phyloP scores from a whole-genome alignment of 495 filamentous ascomycete species.

The Xylaria castorea region DNA sequence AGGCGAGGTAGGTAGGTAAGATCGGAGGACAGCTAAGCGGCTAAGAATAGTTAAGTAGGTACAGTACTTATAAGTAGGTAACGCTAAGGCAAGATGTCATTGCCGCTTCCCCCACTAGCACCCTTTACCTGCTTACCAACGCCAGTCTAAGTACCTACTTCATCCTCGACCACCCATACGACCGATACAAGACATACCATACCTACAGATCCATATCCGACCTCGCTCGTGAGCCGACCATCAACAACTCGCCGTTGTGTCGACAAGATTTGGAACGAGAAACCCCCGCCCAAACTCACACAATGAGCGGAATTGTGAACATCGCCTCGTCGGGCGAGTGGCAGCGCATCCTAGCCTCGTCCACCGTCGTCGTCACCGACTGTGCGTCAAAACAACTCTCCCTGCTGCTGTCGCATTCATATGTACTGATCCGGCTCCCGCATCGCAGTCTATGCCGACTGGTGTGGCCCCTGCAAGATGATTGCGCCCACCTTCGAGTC shows the following conservation, averaged over 20 bases:
- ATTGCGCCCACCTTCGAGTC: conserved; percentile 70
- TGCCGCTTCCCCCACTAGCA: not conserved
- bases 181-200: not conserved
- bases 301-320: conserved; percentile 39
- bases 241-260: not conserved
- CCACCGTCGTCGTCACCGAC: conserved; percentile 54
- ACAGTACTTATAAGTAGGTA: not conserved
- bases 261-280: not conserved
- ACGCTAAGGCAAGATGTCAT: conserved; percentile 23
- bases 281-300: not conserved
- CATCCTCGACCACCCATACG: conserved; percentile 16
- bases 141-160: conserved; percentile 15
- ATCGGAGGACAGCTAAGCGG: not conserved
- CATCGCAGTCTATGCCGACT: conserved; percentile 65
- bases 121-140: not conserved
- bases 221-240: not conserved
- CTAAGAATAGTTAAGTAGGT: too few relatives aligned
- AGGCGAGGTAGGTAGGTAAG: too few relatives aligned
- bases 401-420: conserved; percentile 11
- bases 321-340: conserved; percentile 53
- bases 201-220: not conserved
- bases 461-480: conserved; percentile 75
- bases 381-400: conserved; percentile 46
- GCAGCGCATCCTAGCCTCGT: conserved; percentile 49
- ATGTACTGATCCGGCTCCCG: not conserved